Conservation (phyloP, 768 basidiomycete genomes). For the Imleria badia region DNA sequence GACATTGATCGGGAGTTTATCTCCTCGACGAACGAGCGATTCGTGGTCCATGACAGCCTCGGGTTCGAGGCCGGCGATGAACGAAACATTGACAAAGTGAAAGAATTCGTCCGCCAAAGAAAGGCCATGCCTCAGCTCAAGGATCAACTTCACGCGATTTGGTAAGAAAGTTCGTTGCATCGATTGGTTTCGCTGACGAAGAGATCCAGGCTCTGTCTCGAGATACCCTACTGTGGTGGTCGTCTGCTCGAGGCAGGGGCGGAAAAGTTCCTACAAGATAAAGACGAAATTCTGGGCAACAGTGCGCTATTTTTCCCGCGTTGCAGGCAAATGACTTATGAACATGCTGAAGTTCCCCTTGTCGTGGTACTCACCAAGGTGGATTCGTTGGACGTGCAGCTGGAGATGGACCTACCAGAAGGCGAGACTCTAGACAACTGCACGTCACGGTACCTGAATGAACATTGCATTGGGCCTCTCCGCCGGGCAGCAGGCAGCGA, state of each 20-base stretch:
- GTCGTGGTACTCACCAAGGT: slow-evolving; percentile 19
- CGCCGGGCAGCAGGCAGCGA: background rate
- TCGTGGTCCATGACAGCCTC: slow-evolving; percentile 22
- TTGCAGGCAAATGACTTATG: background rate
- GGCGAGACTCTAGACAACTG: background rate
- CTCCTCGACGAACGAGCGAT: slow-evolving; percentile 10
- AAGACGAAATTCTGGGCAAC: slow-evolving; percentile 4
- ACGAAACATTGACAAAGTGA: slow-evolving; percentile 1
- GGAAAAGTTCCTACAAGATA: slow-evolving; percentile 9
- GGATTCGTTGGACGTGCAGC: slow-evolving; percentile 1
- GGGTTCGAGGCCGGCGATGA: slow-evolving; percentile 16
- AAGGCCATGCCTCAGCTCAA: background rate
- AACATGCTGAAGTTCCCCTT: slow-evolving; percentile 1
- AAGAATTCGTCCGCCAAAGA: slow-evolving; percentile 3
- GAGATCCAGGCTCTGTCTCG: slow-evolving; percentile 15
- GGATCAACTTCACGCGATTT: slow-evolving; percentile 15
- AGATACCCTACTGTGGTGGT: slow-evolving; percentile 13
- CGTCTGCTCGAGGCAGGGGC: slow-evolving; percentile 15
- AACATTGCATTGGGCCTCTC: slow-evolving; percentile 7
- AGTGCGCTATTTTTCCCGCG: background rate
- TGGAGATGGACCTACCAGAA: background rate
- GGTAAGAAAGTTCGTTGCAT: background rate
- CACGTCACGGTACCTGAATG: background rate
- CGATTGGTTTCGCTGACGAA: background rate
- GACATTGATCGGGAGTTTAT: slow-evolving; percentile 15